Evolutionary conservation across 345 rosid genomes (phyloP), one percentile per base, ranked within the genome.

Genomic region (Bruguiera gymnorhiza): DNA sequence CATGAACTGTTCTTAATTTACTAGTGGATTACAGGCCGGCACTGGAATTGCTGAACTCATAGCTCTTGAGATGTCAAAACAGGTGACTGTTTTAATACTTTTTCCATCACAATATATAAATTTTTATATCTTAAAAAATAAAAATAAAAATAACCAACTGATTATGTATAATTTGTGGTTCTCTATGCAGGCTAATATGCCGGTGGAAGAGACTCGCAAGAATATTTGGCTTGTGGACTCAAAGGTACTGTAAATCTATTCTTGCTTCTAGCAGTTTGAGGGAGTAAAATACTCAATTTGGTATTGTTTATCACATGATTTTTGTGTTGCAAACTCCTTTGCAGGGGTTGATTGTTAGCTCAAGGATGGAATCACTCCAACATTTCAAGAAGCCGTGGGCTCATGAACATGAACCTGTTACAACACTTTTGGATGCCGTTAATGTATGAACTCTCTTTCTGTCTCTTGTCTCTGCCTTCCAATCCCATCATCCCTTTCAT

Each of bases 331-430:
- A 18, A 27, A 62, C 76, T 36, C 21, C 20, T 71, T 61, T 75
- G 63, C 80, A 94, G 98, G 98, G 97, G 36, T 81, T 94, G 83
- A 89, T 91, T 71, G 96, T 91, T 70, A 83, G 83, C 74, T 94
- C 91, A 21, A 94, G 98, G 29, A 75, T 60, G 50, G 97, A 91
- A 66, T 83, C 97, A 24, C 84, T 94, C 67, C 97, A 91, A 69
- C 98, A 88, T 77, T 94, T 94, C 84, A 94, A 94, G 84, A 91
- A 83, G 82, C 97, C 97, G 2, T 94, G 97, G 98, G 96, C 98
- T 55, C 97, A 94, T 76, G 89, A 91, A 20, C 95, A 89, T 66
- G 83, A 89, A 65, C 97, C 95, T 18, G 61, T 91, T 21, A 83
- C 76, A 39, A 68, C 85, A 46, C 97, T 91, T 62, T 76, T 88